Evolutionary conservation across 805 yeast species (phyloP), one percentile per base, ranked within the genome.

Genomic region (Yarrowia hollandica): DNA sequence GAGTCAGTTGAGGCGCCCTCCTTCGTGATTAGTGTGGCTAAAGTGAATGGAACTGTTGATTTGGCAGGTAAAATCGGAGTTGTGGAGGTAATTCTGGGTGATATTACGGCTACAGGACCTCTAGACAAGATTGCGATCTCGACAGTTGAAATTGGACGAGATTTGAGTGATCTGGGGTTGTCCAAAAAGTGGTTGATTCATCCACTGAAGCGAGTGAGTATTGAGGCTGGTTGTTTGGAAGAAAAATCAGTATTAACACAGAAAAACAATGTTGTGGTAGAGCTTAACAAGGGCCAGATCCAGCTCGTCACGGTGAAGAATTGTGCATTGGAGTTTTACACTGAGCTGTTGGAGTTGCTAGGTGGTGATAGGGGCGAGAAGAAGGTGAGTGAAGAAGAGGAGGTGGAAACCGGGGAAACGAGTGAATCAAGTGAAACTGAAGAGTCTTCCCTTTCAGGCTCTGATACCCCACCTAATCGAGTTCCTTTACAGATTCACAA

Each of bases 311-410:
- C 75, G 41, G 62, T 85, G 19, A 73, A 80, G 31, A 81, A 83
- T 60, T 58, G 81, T 11, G 63, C 72, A 5, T 7, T 85, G 2
- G 82, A 83, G 34, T 46, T 46, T n/a, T 46, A 46, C 55, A 46
- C 90, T 0, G 70, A 73, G 21, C 82, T 91, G 86, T 60, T 86
- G 15, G 62, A 72, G 5, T 60, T 79, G 18, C 72, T 84, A 44
- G 81, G 65, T 16, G 52, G 21, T 9, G 34, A 46, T 5, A 30
- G 28, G 5, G 30, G 15, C 7, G 33, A 4, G 8, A 41, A 23
- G 31, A 10, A 14, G 7, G 28, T 10, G 4, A 25, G 9, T 25
- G 28, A 25, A 7, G 28, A 25, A 25, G 28, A 25, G 9, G 28
- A 25, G 28, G n/a, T n/a, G n/a, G n/a, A n/a, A n/a, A n/a, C n/a